These are phyloP conservation scores for Oxytropis ochrocephala DNA, from an alignment of 306 rosid genomes.

Conservation along the genomic window DNA sequence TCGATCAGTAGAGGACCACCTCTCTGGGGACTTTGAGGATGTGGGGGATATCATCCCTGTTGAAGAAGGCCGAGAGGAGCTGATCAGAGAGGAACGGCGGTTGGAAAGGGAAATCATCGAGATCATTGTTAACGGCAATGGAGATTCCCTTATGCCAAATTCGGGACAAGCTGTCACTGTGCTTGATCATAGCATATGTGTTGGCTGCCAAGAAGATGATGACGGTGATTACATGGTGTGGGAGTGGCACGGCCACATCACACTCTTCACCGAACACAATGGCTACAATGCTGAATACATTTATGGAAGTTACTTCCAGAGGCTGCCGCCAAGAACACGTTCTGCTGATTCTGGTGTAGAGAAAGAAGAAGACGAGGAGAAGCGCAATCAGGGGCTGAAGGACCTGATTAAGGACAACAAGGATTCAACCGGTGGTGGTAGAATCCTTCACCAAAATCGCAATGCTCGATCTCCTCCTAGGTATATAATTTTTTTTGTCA, in stretches of 20 bases:
- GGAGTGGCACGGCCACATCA: constrained; percentile 99
- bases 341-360: neutral
- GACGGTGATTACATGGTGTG: constrained; percentile 77
- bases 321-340: constrained; percentile 28
- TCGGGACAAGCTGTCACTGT: constrained; percentile 79
- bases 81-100: constrained; percentile 19
- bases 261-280: constrained; percentile 63
- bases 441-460: constrained; percentile 78
- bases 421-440: constrained; percentile 32
- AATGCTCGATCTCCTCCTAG: constrained; percentile 55
- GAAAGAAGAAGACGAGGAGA: constrained; percentile 27
- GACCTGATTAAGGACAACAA: constrained; percentile 59
- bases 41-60: neutral
- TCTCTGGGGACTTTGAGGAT: neutral
- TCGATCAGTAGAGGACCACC: no score
- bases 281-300: constrained; percentile 84
- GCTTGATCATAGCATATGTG: constrained; percentile 75
- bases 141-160: constrained; percentile 66
- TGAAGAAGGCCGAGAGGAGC: neutral
- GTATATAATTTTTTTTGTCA: constrained; percentile 17
- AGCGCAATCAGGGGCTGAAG: constrained; percentile 52
- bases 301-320: constrained; percentile 87
- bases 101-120: constrained; percentile 69
- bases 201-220: constrained; percentile 68
- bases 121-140: constrained; percentile 44